Base-by-base conservation (phyloP, 2,329 filamentous ascomycete species). In the Diaporthe amygdali region DNA sequence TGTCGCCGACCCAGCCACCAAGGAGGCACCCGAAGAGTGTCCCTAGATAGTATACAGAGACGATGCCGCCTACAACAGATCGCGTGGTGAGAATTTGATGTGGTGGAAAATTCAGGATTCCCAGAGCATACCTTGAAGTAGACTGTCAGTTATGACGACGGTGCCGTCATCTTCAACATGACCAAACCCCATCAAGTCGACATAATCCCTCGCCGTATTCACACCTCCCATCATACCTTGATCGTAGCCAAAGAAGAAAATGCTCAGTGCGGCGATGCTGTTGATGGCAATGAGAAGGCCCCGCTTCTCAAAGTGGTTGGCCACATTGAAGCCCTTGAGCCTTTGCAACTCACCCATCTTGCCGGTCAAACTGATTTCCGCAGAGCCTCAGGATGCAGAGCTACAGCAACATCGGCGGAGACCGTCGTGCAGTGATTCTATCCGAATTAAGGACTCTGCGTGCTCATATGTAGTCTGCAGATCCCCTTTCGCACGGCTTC, bases 221-320 rank as follows among this genome's bases (percentile, higher is more conserved):
- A 93, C 90, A 69, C 91, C 91, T 22, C 88, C 88, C 89, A 86
- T 91, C 74, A 87, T 80, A 54, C 85, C 87, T 75, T 88, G 86
- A 73, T 89, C 86, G 75, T 88, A 88, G 47, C 86, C 91, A 75
- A 92, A 92, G 83, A 93, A 92, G 79, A 92, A 90, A 73, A 92
- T 93, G 17, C 89, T 91, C 17, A 93, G 79, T 2, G 85, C 90
- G 1, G 91, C 90, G 17, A 92, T 82, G 59, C 85, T 86, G 78
- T 92, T 92, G 79, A 93, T 88, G 46, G 87, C 87, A 70, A 90
- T 84, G 69, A 91, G 85, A 72, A 92, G 84, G 51, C 80, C 79
- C 22, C 82, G 79, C 81, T 91, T 91, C 81, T 90, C 82, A 6
- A 88, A 79, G 73, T 82, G 83, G 77, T 89, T 84, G 69, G 87